These are phyloP conservation scores for Hymenotorrendiella dingleyae DNA, from an alignment of 2,329 filamentous ascomycete genomes.

Conservation along the genomic window DNA sequence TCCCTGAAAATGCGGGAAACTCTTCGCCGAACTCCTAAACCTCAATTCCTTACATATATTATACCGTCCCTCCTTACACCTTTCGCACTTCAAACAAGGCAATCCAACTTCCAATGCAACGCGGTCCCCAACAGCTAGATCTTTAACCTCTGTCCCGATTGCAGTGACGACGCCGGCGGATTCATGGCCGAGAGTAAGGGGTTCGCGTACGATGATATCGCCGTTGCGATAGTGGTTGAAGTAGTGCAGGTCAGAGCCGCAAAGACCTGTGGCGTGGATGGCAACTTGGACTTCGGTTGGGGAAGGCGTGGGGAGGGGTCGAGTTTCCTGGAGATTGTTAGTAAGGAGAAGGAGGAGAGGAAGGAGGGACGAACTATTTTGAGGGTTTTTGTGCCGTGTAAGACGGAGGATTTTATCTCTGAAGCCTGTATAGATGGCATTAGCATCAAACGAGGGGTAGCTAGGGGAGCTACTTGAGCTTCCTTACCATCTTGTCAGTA, in stretches of 20 bases:
- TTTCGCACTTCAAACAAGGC: slow-evolving; percentile 83
- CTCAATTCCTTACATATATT: slow-evolving; percentile 72
- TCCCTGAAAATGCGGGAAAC: slow-evolving; percentile 31
- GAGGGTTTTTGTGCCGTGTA: slow-evolving; percentile 30
- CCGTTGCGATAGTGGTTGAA: slow-evolving; percentile 95
- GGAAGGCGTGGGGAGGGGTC: slow-evolving; percentile 21
- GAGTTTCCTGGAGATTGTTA: slow-evolving; percentile 24
- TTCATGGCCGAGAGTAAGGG: slow-evolving; percentile 92
- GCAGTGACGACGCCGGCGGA: slow-evolving; percentile 79
- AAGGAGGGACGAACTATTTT: slow-evolving; percentile 24
- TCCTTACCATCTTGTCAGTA: no score
- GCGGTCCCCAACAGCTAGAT: slow-evolving; percentile 76
- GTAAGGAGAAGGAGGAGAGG: neutral
- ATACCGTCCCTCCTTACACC: slow-evolving; percentile 85
- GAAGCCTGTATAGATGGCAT: slow-evolving; percentile 6
- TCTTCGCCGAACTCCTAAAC: slow-evolving; percentile 32
- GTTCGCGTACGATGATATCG: slow-evolving; percentile 83
- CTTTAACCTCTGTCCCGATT: slow-evolving; percentile 70
- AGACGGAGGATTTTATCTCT: slow-evolving; percentile 27
- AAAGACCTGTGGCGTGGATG: slow-evolving; percentile 91
- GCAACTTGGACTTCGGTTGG: slow-evolving; percentile 70
- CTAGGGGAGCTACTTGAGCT: no score
- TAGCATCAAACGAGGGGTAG: neutral
- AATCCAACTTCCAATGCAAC: slow-evolving; percentile 93
- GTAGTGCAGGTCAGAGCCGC: slow-evolving; percentile 95